Conservation (phyloP, 1,284 basidiomycete species). For the Puccinia sorghi region DNA sequence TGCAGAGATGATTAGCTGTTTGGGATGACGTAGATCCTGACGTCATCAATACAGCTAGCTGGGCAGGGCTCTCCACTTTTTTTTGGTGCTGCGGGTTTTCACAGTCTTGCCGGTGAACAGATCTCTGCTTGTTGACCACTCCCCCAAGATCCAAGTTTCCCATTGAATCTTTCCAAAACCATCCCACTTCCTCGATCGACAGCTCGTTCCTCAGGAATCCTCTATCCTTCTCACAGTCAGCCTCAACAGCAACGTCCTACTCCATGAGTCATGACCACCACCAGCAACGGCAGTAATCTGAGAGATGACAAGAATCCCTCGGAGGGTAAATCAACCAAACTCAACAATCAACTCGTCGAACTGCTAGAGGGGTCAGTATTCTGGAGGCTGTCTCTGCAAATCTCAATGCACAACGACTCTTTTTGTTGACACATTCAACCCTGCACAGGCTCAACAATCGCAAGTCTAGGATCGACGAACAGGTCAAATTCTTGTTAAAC, state of each 20-base stretch:
- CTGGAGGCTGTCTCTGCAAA: not conserved
- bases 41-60: no score
- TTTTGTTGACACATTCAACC: not conserved
- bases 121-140: no score
- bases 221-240: not conserved
- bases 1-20: no score
- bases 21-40: no score
- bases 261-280: slow-evolving; percentile 22
- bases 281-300: not conserved
- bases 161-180: no score
- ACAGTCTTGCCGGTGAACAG: no score
- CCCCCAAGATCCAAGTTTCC: no score
- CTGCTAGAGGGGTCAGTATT: slow-evolving; percentile 30
- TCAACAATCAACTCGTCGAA: slow-evolving; percentile 35
- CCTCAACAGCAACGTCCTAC: not conserved
- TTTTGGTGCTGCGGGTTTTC: no score
- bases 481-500: slow-evolving; percentile 39
- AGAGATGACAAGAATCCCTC: not conserved
- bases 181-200: no score
- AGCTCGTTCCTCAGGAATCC: not conserved
- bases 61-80: no score
- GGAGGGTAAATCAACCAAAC: slow-evolving; percentile 18
- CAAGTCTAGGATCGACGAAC: slow-evolving; percentile 39
- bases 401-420: not conserved
- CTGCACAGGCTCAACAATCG: slow-evolving; percentile 35